Evolutionary conservation across 768 basidiomycete genomes (phyloP).

Genomic region (Phanerochaete carnosa): DNA sequence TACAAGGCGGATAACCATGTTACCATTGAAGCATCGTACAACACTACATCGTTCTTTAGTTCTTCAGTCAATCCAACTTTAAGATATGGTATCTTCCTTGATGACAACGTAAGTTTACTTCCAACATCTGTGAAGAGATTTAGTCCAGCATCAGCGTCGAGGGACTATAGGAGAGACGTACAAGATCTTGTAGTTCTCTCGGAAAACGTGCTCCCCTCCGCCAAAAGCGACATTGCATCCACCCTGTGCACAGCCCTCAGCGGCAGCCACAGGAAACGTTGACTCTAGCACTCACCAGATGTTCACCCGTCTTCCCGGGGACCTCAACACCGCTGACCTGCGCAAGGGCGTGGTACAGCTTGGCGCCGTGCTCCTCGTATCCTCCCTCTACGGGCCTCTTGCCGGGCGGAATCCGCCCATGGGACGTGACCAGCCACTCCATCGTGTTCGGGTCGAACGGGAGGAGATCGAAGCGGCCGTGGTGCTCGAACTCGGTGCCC

Average conservation of each 20-base stretch:
- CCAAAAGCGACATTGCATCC: constrained; percentile 41
- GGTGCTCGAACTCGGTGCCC: constrained; percentile 55
- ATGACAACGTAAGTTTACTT: constrained; percentile 11
- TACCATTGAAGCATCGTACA: background rate
- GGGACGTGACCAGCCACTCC: constrained; percentile 67
- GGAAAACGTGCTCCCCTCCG: constrained; percentile 34
- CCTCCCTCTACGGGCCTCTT: constrained; percentile 67
- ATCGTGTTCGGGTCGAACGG: constrained; percentile 65
- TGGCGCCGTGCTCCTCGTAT: constrained; percentile 64
- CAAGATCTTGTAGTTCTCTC: constrained; percentile 42
- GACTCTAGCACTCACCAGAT: constrained; percentile 46
- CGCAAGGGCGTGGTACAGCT: constrained; percentile 67
- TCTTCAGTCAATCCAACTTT: background rate
- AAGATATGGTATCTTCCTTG: background rate
- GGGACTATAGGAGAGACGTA: constrained; percentile 22
- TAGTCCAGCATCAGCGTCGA: background rate
- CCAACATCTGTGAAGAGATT: constrained; percentile 33
- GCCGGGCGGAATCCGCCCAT: constrained; percentile 57
- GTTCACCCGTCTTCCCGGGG: constrained; percentile 73
- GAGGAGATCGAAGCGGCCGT: constrained; percentile 71
- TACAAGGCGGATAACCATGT: background rate
- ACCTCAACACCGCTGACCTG: constrained; percentile 48
- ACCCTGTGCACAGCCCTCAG: constrained; percentile 25
- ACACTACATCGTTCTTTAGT: background rate
- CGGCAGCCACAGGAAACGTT: background rate